phyloP scores from a whole-genome alignment of 306 rosid genomes.

The Pachyrhizus erosus region DNA sequence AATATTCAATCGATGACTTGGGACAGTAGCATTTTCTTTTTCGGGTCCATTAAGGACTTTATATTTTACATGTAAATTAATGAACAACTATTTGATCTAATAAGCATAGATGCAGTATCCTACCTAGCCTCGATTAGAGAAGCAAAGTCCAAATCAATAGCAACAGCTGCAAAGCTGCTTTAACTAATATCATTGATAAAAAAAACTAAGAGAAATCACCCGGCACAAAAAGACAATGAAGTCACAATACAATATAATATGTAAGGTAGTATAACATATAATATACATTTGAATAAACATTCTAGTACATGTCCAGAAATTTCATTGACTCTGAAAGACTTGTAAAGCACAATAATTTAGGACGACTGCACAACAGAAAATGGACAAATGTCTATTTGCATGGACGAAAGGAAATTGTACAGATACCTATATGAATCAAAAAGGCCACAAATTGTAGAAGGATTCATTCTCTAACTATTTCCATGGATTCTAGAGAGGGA shows the following conservation, averaged over 20 bases:
- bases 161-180: constrained; percentile 1
- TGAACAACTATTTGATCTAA: background rate
- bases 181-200: background rate
- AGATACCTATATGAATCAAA: constrained; percentile 27
- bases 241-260: constrained; percentile 24
- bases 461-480: constrained; percentile 26
- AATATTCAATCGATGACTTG: background rate
- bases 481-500: background rate
- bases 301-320: constrained; percentile 42
- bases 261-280: background rate
- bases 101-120: background rate
- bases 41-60: background rate
- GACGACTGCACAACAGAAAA: constrained; percentile 46
- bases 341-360: constrained; percentile 39
- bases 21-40: background rate
- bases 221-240: background rate
- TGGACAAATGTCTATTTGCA: constrained; percentile 41
- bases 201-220: background rate
- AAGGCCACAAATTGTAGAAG: constrained; percentile 41
- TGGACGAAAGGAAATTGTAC: constrained; percentile 20
- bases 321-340: constrained; percentile 37
- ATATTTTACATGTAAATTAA: background rate
- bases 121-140: background rate
- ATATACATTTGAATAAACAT: constrained; percentile 48
- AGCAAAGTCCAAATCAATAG: background rate